Evolutionary conservation across 2,329 filamentous ascomycete species (phyloP), one percentile per base, ranked within the genome.

Genomic region (Pyrenophora seminiperda): DNA sequence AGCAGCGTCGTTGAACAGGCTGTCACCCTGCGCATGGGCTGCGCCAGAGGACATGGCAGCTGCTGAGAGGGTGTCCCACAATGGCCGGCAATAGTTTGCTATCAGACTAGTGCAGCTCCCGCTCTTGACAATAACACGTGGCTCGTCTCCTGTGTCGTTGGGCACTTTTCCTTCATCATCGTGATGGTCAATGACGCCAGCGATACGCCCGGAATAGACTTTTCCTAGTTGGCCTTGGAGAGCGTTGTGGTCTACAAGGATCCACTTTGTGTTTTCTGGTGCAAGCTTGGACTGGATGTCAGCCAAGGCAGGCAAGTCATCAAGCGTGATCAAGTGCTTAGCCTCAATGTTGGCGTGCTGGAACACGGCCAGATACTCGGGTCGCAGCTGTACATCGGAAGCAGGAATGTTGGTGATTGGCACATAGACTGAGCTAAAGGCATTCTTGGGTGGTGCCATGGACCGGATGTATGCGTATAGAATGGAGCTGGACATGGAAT

Each of bases 171-270:
- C 70, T 64, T 94, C 90, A 54, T 94, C 89, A 0, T 82, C 85
- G 67, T 94, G 90, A 72, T 94, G 90, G 71, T 94, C 90, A 45
- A 94, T 81, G 56, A 86, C 86, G 3, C 86, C 88, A 4, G 79
- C 73, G 0, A 92, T 81, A 7, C 76, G 75, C 3, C 66, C 53
- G 0, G 74, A 73, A 63, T 84, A 89, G 13, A 77, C 71, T 30
- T 68, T 72, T 13, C 78, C 81, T 13, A 93, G 75, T 11, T 73
- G 63, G 0, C 88, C 88, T 5, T 87, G 86, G 39, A 90, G 76
- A 1, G 77, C 80, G 67, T 94, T 94, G 76, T 94, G 90, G 73
- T 94, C 90, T 3, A 94, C 88, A 1, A 94, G 77, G 14, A 90
- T 74, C 88, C 88, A 91, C 41, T 76, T 77, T 1, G 87, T 87